phyloP scores from a whole-genome alignment of 352 stramenopile genomes.

The Phytophthora litchii region DNA sequence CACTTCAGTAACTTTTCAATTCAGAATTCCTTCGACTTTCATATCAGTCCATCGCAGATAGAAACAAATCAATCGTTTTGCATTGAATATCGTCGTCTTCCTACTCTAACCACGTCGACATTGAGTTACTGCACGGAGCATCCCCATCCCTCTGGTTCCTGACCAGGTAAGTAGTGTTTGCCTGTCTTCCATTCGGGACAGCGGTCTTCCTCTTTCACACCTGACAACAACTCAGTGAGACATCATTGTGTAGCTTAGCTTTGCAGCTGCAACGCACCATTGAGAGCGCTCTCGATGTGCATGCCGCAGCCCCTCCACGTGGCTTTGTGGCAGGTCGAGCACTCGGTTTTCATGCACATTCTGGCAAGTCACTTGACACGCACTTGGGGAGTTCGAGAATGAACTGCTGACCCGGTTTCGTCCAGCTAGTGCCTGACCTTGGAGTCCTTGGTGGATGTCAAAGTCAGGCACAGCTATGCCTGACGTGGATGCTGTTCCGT shows the following conservation, averaged over 20 bases:
- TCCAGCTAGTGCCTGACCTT: no score
- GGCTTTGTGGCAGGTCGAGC: slow-evolving; percentile 59
- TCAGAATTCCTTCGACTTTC: slow-evolving; percentile 3
- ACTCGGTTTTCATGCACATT: slow-evolving; percentile 71
- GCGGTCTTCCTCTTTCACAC: slow-evolving; percentile 53
- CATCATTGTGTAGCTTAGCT: not conserved
- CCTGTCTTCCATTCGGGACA: slow-evolving; percentile 62
- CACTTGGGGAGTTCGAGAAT: slow-evolving; percentile 17
- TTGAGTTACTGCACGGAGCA: slow-evolving; percentile 30
- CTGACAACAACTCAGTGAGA: slow-evolving; percentile 4
- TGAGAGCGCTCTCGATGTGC: slow-evolving; percentile 59
- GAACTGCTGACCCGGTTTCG: not conserved
- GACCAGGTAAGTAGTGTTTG: slow-evolving; percentile 43
- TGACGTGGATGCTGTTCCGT: no score
- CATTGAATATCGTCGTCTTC: slow-evolving; percentile 17
- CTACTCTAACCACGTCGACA: slow-evolving; percentile 20
- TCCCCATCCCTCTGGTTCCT: slow-evolving; percentile 27
- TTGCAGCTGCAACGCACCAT: slow-evolving; percentile 21
- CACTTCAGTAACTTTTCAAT: slow-evolving; percentile 17
- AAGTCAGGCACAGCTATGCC: no score
- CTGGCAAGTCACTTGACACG: slow-evolving; percentile 1
- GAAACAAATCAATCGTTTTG: not conserved
- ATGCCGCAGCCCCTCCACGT: slow-evolving; percentile 65
- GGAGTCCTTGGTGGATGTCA: no score
- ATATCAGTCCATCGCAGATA: not conserved